phyloP scores from a whole-genome alignment of 2,329 filamentous ascomycete genomes.

The Xylaria sp. region DNA sequence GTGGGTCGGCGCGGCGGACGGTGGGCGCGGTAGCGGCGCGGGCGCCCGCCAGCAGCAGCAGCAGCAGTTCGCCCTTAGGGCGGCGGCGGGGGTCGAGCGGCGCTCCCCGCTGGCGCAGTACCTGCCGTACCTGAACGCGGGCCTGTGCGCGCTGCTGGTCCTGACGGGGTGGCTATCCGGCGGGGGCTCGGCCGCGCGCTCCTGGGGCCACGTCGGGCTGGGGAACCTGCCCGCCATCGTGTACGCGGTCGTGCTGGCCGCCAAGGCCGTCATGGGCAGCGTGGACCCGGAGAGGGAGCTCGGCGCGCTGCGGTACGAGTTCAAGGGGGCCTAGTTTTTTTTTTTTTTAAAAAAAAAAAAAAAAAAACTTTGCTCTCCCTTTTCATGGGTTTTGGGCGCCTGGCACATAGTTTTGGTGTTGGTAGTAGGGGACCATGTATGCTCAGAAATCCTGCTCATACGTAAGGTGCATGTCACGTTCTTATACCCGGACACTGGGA shows the following conservation, averaged over 20 bases:
- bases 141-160: constrained; percentile 55
- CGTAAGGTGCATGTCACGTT: neutral
- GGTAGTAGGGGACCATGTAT: no score
- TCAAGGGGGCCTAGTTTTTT: constrained; percentile 68
- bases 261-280: constrained; percentile 67
- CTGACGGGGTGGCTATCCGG: constrained; percentile 46
- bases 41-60: constrained; percentile 27
- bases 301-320: constrained; percentile 63
- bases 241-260: constrained; percentile 61
- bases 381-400: neutral
- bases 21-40: neutral
- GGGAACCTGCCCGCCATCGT: constrained; percentile 59
- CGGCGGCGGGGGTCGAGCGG: constrained; percentile 10
- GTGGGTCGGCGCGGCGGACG: constrained; percentile 38
- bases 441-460: no score
- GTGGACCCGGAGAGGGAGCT: constrained; percentile 71
- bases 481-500: neutral
- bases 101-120: constrained; percentile 57
- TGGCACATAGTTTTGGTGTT: no score
- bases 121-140: constrained; percentile 63
- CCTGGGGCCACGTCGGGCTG: constrained; percentile 46
- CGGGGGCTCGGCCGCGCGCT: constrained; percentile 24
- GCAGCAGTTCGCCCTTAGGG: no score
- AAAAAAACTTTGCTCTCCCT: no score
- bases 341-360: no score